Conservation (phyloP, 345 rosid species). For the Salix viminalis region DNA sequence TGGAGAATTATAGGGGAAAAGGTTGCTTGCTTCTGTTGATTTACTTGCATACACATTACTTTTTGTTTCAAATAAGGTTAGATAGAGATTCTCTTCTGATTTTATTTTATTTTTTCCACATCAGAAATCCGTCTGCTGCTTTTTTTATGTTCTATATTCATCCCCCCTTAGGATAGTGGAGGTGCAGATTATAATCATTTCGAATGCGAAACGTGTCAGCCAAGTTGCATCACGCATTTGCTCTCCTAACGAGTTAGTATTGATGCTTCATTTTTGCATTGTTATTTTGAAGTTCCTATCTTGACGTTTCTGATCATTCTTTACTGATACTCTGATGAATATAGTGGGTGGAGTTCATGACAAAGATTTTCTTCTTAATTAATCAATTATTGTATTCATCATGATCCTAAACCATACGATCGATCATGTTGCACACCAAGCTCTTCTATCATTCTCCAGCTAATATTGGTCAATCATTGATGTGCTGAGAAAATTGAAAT, state of each 20-base stretch:
- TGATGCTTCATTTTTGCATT: not conserved
- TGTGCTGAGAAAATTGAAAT: too few species aligned
- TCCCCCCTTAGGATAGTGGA: conserved; percentile 5
- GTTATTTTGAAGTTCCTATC: not conserved
- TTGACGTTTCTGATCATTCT: not conserved
- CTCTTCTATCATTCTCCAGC: not conserved
- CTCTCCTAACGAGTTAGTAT: not conserved
- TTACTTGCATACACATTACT: not conserved
- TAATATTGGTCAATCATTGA: too few species aligned
- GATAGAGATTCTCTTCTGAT: not conserved
- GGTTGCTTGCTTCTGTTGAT: not conserved
- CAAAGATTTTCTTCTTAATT: not conserved
- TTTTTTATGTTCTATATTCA: conserved; percentile 27
- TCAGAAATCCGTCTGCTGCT: not conserved
- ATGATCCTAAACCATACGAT: not conserved
- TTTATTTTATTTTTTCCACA: too few species aligned
- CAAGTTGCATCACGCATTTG: conserved; percentile 10
- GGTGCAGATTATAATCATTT: conserved; percentile 11
- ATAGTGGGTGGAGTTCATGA: too few species aligned
- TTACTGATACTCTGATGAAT: too few species aligned
- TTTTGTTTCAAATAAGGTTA: not conserved
- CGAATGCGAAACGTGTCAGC: conserved; percentile 13
- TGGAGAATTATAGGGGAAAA: not conserved
- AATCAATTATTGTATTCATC: not conserved
- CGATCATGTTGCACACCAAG: not conserved